phyloP scores from a whole-genome alignment of 495 filamentous ascomycete species.

The Aspergillus nanangensis region DNA sequence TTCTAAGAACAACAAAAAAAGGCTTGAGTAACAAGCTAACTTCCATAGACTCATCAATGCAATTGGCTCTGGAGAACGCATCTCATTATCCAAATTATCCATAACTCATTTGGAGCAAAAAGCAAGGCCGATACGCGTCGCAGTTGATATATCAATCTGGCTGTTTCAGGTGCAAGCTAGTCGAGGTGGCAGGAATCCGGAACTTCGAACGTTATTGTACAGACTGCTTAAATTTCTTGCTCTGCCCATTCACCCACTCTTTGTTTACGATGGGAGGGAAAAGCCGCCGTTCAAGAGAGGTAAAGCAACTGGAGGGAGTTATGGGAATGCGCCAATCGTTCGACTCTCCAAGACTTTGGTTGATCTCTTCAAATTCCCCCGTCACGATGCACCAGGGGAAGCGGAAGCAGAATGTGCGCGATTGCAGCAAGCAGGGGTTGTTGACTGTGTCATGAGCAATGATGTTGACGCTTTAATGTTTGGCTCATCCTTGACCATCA shows the following conservation, averaged over 20 bases:
- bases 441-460: conserved; percentile 94
- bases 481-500: conserved; percentile 70
- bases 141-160: conserved; percentile 97
- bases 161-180: conserved; percentile 88
- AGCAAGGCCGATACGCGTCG: conserved; percentile 73
- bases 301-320: conserved; percentile 36
- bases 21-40: too few relatives aligned
- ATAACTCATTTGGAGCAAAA: conserved; percentile 66
- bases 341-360: conserved; percentile 71
- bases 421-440: conserved; percentile 75
- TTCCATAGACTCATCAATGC: conserved; percentile 76
- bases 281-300: conserved; percentile 91
- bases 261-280: conserved; percentile 90
- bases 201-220: conserved; percentile 88
- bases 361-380: conserved; percentile 76
- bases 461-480: conserved; percentile 99
- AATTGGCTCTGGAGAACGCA: conserved; percentile 74
- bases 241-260: conserved; percentile 79
- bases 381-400: conserved; percentile 88
- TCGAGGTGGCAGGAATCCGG: conserved; percentile 84
- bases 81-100: conserved; percentile 80
- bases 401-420: conserved; percentile 95
- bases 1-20: too few relatives aligned
- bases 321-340: conserved; percentile 47
- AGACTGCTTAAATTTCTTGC: conserved; percentile 79